Evolutionary conservation across 768 basidiomycete genomes (phyloP), one percentile per base, ranked within the genome.

Genomic region (Podaxis rugospora): DNA sequence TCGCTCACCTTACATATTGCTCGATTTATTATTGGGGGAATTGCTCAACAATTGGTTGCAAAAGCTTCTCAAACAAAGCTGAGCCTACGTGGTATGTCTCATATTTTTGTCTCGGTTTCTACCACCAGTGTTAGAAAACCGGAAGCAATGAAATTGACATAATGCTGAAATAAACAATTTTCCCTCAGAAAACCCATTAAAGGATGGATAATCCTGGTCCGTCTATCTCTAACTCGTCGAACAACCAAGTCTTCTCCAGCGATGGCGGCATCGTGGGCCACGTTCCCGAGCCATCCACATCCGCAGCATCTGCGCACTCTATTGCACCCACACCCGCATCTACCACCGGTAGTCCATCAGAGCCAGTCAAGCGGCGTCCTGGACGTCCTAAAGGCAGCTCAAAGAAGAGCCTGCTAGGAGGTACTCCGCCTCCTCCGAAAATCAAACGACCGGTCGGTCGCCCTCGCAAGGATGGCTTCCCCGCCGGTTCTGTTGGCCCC

Each of bases 371-470:
- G 70, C 86, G 90, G 46, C 82, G 83, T 16, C 88, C 89, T 10
- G 90, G 90, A 2, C 78, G 90, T 35, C 90, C 90, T 4, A 90
- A 90, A 69, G 90, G 90, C 37, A 90, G 88, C 67, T 88, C 87
- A 11, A 90, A 89, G 76, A 92, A 92, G 69, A 76, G 76, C 23
- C 63, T 78, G 1, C 67, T 76, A 2, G 78, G 65, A 9, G 55
- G 73, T 51, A 66, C 67, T 0, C 66, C 72, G 9, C 56, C 71
- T 6, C 23, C 69, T 2, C 75, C 80, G 2, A 89, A 88, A 72
- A 72, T 84, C 56, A 92, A 90, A 71, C 78, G 91, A 49, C 91
- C 91, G 14, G 90, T 92, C 1, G 91, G 91, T 1, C 79, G 91
- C 13, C 91, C 91, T 2, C 75, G 91, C 66, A 91, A 92, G 71